Base-by-base conservation (phyloP, 768 basidiomycete species). In the Serendipita sp. region DNA sequence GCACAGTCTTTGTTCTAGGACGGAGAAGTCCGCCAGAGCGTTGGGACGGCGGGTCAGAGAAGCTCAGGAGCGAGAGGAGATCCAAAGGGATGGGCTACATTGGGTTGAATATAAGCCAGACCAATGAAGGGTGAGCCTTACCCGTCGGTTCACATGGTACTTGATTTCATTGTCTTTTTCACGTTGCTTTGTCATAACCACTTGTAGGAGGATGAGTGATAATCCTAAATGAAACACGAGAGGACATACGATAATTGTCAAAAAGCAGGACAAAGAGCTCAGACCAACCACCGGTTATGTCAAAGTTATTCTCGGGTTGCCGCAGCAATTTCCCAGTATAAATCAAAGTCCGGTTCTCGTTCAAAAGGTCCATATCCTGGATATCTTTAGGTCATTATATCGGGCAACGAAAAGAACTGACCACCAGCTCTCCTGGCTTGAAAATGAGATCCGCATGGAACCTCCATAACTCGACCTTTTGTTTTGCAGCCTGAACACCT, bases 81-180 rank as follows among this genome's bases (percentile, higher is more conserved):
- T 96, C 93, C 66, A 99, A 77, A 16, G 95, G 94, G 48, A 98
- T 90, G 0, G 95, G 94, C 91, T 95, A 68, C 18, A 16, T 4
- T 15, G 41, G 8, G 48, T 18, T 46, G 7, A 36, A 10, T 2
- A 18, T 16, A 3, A 46, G 60, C 34, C 7, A 46, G 23, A 10
- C 23, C 23, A 23, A 23, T 15, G 35, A 28, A 23, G 4, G 13
- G 23, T 44, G 52, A 11, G 18, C 74, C 85, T 69, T 71, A 90
- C 92, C 69, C 89, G 78, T 70, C 87, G 81, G 71, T 86, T 88
- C 67, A 94, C 88, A 62, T 85, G 79, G 70, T 89, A 93, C 72
- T 85, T 88, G 0, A 79, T 84, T 11, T 83, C 70, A 0, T 85
- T 85, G 51, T 92, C 88, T 69, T 80, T 86, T 66, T 89, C 86